Percentiles rank a stretch among this genome's conserved stretches.
These are phyloP conservation scores for Fraxinus sp. DNA, from an alignment of 305 asterid genomes.

Conservation along the genomic window DNA sequence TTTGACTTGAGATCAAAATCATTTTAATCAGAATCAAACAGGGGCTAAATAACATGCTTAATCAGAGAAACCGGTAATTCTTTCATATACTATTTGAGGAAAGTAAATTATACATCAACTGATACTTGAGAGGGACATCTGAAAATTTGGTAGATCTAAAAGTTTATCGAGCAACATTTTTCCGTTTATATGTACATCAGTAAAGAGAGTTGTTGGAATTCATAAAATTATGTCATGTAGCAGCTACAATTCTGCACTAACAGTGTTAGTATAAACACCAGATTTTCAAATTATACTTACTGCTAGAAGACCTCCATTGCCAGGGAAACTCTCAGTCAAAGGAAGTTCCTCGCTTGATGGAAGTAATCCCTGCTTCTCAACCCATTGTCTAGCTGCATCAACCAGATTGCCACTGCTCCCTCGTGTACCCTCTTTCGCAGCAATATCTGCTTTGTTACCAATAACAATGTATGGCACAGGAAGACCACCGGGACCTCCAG, in stretches of 20 bases:
- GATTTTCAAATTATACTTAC: slow-evolving; percentile 37
- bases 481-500: slow-evolving; percentile 96
- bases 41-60: background rate
- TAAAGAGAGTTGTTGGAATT: background rate
- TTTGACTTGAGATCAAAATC: too few relatives aligned
- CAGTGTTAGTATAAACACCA: background rate
- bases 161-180: background rate
- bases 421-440: slow-evolving; percentile 67
- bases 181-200: background rate
- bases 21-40: too few relatives aligned
- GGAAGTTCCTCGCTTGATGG: slow-evolving; percentile 91
- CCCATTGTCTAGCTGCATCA: slow-evolving; percentile 98
- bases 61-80: background rate
- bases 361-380: slow-evolving; percentile 94
- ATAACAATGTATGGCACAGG: slow-evolving; percentile 91
- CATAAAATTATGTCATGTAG: background rate
- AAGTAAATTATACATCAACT: background rate
- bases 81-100: background rate
- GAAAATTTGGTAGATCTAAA: background rate
- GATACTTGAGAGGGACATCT: background rate
- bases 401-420: slow-evolving; percentile 98
- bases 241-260: background rate
- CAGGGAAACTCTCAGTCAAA: slow-evolving; percentile 79
- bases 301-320: slow-evolving; percentile 70
- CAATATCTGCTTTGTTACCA: slow-evolving; percentile 86